A percentile compares a stretch with the other conserved stretches of the same genome.
Conservation (phyloP, 78 protist species). For the Chrysochromulina tobinii region DNA sequence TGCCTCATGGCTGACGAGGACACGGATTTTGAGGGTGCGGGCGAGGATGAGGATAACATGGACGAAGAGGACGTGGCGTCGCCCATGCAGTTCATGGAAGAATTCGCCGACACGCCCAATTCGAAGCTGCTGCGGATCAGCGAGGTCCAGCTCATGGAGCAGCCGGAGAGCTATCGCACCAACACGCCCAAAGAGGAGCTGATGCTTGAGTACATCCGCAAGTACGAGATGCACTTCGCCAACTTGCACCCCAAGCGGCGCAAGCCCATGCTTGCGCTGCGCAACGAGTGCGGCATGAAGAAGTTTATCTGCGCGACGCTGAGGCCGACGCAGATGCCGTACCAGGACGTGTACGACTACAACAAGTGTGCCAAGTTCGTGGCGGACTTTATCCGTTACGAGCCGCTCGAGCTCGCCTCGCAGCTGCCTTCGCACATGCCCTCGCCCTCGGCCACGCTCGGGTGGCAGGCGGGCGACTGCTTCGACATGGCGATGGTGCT, state of each 20-base stretch:
- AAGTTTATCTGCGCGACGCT: conserved; percentile 65
- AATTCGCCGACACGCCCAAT: neutral
- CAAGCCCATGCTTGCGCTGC: conserved; percentile 20
- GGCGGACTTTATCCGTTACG: conserved; percentile 63
- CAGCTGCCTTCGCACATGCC: conserved; percentile 41
- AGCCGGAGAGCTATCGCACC: neutral
- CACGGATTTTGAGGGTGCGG: neutral
- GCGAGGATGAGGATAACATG: neutral
- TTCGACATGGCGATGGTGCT: conserved; percentile 62
- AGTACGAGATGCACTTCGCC: neutral
- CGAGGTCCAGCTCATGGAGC: neutral
- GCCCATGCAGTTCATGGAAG: neutral
- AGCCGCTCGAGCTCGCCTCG: conserved; percentile 54
- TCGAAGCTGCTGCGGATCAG: neutral
- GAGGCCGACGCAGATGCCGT: conserved; percentile 68
- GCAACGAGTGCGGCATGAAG: conserved; percentile 40
- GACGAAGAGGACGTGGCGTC: neutral
- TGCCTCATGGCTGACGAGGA: neutral
- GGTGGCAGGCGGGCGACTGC: conserved; percentile 67
- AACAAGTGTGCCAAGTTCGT: conserved; percentile 53
- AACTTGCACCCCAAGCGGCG: neutral
- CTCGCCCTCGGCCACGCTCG: conserved; percentile 55
- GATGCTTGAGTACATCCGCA: neutral
- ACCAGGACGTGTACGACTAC: conserved; percentile 49
- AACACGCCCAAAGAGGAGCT: neutral